Percentiles rank a stretch among this genome's conserved stretches.
phyloP scores from a whole-genome alignment of 495 filamentous ascomycete genomes.

The Tuber indicum region DNA sequence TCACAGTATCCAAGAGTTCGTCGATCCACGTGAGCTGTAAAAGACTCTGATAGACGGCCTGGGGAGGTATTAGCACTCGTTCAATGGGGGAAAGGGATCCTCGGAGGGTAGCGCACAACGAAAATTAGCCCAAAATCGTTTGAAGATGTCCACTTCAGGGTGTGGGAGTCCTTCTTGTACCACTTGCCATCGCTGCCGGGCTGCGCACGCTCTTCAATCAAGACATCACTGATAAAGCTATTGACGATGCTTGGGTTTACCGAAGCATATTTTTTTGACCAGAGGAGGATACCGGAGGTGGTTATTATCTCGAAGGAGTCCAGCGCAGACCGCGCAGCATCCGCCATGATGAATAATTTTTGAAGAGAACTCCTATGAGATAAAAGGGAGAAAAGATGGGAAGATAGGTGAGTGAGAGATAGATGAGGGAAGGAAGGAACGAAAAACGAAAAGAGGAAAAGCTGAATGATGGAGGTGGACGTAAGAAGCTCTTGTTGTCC shows the following conservation, averaged over 20 bases:
- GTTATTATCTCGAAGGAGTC: conserved; percentile 94
- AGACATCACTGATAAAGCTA: conserved; percentile 88
- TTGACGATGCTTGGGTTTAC: conserved; percentile 80
- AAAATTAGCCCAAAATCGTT: conserved; percentile 94
- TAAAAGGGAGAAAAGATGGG: neutral
- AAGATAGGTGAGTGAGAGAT: neutral
- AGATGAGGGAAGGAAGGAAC: neutral
- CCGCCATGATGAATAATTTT: conserved; percentile 19
- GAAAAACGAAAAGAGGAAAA: neutral
- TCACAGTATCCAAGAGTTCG: conserved; percentile 89
- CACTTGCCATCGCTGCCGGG: conserved; percentile 55
- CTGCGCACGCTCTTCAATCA: conserved; percentile 84
- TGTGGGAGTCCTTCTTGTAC: conserved; percentile 90
- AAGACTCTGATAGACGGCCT: conserved; percentile 96
- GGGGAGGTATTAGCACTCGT: conserved; percentile 29
- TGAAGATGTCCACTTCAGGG: conserved; percentile 81
- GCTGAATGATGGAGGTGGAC: neutral
- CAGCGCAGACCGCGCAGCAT: conserved; percentile 46
- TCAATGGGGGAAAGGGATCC: conserved; percentile 1
- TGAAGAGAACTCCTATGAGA: neutral
- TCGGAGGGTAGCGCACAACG: conserved; percentile 58
- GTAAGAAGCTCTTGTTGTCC: conserved; percentile 6
- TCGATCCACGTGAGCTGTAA: conserved; percentile 95
- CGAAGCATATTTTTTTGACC: conserved; percentile 79
- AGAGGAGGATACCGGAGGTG: conserved; percentile 91